Evolutionary conservation across 106 monocot species (phyloP).

Genomic region (Iris macrosiphon): DNA sequence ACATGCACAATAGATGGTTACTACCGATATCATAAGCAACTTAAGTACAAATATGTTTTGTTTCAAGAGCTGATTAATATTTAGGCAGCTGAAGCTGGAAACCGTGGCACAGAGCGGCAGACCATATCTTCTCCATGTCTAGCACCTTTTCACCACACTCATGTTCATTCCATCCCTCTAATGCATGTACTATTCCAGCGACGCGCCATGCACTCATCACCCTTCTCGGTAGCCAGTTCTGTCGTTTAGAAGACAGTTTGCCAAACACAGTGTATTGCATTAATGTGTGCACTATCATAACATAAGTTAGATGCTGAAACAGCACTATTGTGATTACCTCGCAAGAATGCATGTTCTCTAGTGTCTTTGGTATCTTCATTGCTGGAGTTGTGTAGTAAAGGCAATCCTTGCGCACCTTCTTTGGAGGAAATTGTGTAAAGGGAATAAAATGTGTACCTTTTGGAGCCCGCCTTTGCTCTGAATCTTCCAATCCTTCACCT

Average conservation of each 20-base stretch:
- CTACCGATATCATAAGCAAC: no score
- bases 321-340: conserved; percentile 81
- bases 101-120: conserved; percentile 36
- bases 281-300: no score
- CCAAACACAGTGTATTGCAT: no score
- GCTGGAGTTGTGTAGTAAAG: conserved; percentile 62
- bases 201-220: conserved; percentile 60
- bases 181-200: conserved; percentile 51
- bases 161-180: conserved; percentile 42
- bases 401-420: conserved; percentile 52
- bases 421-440: conserved; percentile 61
- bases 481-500: conserved; percentile 38
- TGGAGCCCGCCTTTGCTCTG: conserved; percentile 45
- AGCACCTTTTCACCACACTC: conserved; percentile 33
- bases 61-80: background rate
- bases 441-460: conserved; percentile 58
- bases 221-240: conserved; percentile 44
- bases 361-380: conserved; percentile 43
- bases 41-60: background rate
- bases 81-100: conserved; percentile 16
- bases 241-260: no score
- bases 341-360: conserved; percentile 71
- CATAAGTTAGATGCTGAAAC: no score
- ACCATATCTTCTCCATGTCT: conserved; percentile 38
- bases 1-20: no score